Conservation (phyloP, 2,329 filamentous ascomycete species). For the Acephala macrosclerotiorum region DNA sequence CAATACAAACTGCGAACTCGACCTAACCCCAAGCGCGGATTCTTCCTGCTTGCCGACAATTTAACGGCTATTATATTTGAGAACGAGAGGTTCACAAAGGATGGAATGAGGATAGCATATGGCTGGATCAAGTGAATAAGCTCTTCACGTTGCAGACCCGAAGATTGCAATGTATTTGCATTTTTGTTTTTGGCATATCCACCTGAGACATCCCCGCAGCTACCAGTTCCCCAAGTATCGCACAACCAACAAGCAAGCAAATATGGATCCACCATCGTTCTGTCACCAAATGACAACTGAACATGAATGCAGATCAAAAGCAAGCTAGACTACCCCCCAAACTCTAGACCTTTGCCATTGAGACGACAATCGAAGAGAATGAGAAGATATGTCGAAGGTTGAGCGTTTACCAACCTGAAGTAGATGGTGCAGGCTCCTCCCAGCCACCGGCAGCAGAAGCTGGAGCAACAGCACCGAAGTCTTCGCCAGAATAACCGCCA, state of each 20-base stretch:
- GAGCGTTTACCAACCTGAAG: background rate
- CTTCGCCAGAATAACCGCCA: background rate
- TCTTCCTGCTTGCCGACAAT: no score
- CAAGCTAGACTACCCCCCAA: background rate
- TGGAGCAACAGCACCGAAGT: conserved; percentile 1
- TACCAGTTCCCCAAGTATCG: conserved; percentile 2
- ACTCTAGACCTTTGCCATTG: background rate
- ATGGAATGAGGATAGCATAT: background rate
- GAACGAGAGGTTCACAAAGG: background rate
- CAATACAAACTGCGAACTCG: no score
- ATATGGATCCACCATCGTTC: background rate
- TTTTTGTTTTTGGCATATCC: background rate
- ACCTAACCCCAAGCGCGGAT: no score
- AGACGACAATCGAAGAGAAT: background rate
- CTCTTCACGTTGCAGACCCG: no score
- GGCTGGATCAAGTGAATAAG: background rate
- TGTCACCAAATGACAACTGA: background rate
- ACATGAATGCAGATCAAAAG: background rate
- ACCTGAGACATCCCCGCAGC: background rate
- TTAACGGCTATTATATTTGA: no score
- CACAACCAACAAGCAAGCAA: background rate
- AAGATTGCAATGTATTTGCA: background rate
- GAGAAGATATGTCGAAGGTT: background rate
- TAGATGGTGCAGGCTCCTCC: background rate
- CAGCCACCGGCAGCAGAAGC: background rate